Conservation (phyloP, 495 filamentous ascomycete genomes). For the Apodospora peruviana region DNA sequence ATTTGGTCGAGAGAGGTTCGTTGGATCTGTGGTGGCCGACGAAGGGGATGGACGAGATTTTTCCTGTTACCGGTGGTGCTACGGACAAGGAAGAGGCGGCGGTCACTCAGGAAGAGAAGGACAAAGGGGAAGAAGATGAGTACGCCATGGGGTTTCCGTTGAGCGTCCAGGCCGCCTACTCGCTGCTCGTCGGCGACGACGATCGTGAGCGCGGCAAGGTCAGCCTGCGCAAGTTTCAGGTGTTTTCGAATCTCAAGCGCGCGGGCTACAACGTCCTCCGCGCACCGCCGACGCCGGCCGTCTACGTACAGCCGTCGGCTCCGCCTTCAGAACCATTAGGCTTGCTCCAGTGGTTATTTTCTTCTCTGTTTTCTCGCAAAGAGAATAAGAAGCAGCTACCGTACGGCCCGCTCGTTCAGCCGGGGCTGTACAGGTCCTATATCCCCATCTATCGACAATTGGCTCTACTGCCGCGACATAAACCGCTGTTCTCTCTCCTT, state of each 20-base stretch:
- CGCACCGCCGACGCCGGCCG: conserved; percentile 40
- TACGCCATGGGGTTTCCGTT: conserved; percentile 68
- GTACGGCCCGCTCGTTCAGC: conserved; percentile 65
- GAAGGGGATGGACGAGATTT: conserved; percentile 32
- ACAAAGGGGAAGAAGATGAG: conserved; percentile 34
- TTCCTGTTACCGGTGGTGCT: conserved; percentile 14
- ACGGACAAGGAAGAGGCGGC: conserved; percentile 14
- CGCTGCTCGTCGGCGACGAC: conserved; percentile 63
- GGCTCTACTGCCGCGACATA: conserved; percentile 67
- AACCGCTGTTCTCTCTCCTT: conserved; percentile 28
- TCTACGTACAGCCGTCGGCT: not conserved
- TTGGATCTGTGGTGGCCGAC: conserved; percentile 79
- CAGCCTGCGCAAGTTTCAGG: conserved; percentile 74
- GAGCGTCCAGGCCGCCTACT: conserved; percentile 85
- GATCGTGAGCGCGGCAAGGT: conserved; percentile 55
- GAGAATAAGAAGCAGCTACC: conserved; percentile 14
- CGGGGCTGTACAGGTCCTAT: conserved; percentile 77
- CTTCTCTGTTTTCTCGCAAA: conserved; percentile 19
- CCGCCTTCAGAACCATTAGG: not conserved
- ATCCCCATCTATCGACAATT: conserved; percentile 70
- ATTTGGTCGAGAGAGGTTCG: conserved; percentile 77
- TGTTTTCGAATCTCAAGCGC: conserved; percentile 80
- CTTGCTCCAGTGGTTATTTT: conserved; percentile 37
- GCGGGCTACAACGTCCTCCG: conserved; percentile 74
- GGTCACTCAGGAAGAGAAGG: conserved; percentile 18